These are phyloP conservation scores for Entamoeba invadens DNA, from an alignment of 208 protist genomes.

Conservation along the genomic window DNA sequence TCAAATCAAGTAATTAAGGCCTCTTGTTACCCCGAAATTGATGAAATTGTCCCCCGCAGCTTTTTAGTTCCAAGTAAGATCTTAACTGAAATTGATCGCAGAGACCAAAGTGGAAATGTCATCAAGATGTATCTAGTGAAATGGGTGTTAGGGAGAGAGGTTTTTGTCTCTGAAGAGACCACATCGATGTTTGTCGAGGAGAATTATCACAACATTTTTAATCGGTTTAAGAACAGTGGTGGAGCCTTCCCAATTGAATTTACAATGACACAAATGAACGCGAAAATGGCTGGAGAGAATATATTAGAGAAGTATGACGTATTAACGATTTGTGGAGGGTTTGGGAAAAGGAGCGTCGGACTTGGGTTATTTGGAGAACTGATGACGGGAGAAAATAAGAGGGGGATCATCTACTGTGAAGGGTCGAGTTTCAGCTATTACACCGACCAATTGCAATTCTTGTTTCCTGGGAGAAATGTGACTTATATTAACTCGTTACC, in stretches of 20 bases:
- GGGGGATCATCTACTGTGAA: not conserved
- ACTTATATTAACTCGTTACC: not conserved
- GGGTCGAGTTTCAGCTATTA: not conserved
- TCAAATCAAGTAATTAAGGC: not conserved
- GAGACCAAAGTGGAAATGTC: not conserved
- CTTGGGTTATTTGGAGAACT: not conserved
- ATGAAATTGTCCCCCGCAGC: not conserved
- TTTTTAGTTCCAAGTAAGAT: not conserved
- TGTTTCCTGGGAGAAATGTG: not conserved
- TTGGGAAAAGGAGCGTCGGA: not conserved
- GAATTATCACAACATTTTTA: not conserved
- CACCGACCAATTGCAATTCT: not conserved
- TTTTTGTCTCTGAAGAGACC: not conserved
- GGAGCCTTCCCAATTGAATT: not conserved
- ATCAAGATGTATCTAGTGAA: not conserved
- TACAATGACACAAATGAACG: not conserved
- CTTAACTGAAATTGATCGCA: not conserved
- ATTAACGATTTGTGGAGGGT: not conserved
- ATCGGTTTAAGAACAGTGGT: not conserved
- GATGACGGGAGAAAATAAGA: not conserved
- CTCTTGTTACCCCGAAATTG: not conserved
- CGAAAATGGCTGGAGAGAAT: not conserved
- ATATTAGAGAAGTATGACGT: not conserved
- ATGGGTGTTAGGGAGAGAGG: not conserved
- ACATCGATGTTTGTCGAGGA: not conserved